phyloP scores from a whole-genome alignment of 1,139 yeast genomes.

The Pichia sorboxylosa region DNA sequence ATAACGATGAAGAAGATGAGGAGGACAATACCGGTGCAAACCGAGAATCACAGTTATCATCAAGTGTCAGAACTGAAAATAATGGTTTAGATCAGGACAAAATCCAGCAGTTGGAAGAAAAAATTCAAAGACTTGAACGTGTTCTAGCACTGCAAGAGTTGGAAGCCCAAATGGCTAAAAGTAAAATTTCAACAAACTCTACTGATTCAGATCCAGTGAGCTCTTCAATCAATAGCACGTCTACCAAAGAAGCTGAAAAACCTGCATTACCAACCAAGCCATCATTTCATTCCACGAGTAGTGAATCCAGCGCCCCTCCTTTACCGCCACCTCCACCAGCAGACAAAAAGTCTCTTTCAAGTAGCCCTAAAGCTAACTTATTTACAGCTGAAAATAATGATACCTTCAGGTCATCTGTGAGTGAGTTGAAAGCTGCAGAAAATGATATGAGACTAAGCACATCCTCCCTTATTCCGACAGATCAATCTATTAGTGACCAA shows the following conservation, averaged over 20 bases:
- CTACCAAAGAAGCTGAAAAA: too few species aligned
- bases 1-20: neutral
- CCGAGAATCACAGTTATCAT: too few species aligned
- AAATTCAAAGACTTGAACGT: constrained; percentile 21
- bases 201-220: neutral
- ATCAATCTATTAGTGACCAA: constrained; percentile 6
- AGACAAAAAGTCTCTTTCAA: constrained; percentile 14
- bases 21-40: too few species aligned
- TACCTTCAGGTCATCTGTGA: neutral
- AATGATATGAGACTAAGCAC: constrained; percentile 14
- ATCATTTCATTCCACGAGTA: too few species aligned
- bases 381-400: constrained; percentile 9
- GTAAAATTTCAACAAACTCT: neutral
- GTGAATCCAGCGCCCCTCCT: constrained; percentile 15
- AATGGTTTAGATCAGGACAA: constrained; percentile 15
- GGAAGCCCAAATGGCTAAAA: too few species aligned
- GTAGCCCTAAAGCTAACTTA: constrained; percentile 17
- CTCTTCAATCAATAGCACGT: too few species aligned
- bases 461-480: constrained; percentile 17
- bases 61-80: too few species aligned
- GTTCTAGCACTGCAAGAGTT: too few species aligned
- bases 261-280: too few species aligned
- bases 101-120: constrained; percentile 21
- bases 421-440: constrained; percentile 2
- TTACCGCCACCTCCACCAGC: constrained; percentile 22